Evolutionary conservation across 2,329 filamentous ascomycete species (phyloP).

Genomic region (Cytospora schulzeri): DNA sequence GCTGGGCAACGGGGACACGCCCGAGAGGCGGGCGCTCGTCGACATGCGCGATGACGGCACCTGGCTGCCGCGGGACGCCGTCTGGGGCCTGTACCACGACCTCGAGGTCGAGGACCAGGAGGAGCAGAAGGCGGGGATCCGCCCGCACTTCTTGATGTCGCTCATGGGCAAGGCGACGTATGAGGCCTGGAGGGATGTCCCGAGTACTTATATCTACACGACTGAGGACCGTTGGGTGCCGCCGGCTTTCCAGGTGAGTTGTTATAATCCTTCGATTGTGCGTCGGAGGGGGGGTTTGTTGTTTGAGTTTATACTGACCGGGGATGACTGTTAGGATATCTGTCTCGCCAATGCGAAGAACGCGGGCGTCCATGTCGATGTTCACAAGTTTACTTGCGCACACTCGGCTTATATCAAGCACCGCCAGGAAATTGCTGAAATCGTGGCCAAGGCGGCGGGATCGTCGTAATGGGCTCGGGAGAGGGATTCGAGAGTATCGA

Average conservation of each 20-base stretch:
- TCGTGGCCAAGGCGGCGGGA: not conserved
- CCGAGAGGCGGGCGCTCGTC: slow-evolving; percentile 9
- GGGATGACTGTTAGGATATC: not conserved
- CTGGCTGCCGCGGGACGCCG: slow-evolving; percentile 4
- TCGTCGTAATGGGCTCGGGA: not conserved
- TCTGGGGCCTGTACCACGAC: slow-evolving; percentile 9
- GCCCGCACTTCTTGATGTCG: not conserved
- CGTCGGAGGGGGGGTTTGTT: too few species aligned
- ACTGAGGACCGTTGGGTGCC: slow-evolving; percentile 2
- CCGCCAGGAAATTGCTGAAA: not conserved
- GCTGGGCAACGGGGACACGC: not conserved
- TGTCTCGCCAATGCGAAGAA: slow-evolving; percentile 3
- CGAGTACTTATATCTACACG: slow-evolving; percentile 10
- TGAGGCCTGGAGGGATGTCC: slow-evolving; percentile 9
- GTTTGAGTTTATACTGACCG: not conserved
- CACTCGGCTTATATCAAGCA: slow-evolving; percentile 6
- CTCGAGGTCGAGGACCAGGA: slow-evolving; percentile 10
- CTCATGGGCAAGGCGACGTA: slow-evolving; percentile 9
- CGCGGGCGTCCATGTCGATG: not conserved
- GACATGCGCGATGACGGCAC: slow-evolving; percentile 8
- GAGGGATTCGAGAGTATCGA: not conserved
- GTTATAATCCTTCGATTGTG: too few species aligned
- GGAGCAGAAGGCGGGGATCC: slow-evolving; percentile 2
- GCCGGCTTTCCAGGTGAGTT: slow-evolving; percentile 6
- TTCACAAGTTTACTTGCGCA: not conserved